Conservation (phyloP, 176 grass and related monocot genomes). For the Urochloa ruziziensis region DNA sequence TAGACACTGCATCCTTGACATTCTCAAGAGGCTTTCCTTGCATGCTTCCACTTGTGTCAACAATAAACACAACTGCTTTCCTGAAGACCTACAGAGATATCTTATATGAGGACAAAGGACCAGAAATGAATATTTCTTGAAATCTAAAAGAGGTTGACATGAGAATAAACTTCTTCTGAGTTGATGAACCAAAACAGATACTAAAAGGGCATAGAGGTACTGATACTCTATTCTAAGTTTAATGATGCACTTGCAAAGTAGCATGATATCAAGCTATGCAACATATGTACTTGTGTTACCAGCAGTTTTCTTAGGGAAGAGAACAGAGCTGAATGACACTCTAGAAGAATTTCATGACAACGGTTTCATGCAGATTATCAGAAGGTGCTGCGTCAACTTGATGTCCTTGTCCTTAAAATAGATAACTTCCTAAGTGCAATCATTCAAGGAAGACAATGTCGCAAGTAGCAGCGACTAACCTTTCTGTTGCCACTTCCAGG, state of each 20-base stretch:
- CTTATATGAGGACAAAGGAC: conserved; percentile 18
- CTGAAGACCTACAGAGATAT: conserved; percentile 65
- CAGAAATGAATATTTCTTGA: not conserved
- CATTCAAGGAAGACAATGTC: conserved; percentile 13
- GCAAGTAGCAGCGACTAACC: conserved; percentile 39
- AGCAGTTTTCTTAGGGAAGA: conserved; percentile 13
- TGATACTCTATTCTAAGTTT: conserved; percentile 1
- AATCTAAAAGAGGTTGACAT: not conserved
- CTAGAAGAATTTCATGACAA: not conserved
- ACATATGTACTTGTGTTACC: not conserved
- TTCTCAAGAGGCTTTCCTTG: conserved; percentile 84
- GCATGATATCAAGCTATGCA: not conserved
- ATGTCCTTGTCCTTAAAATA: not conserved
- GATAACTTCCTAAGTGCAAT: not conserved
- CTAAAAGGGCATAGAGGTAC: not conserved
- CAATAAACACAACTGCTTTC: conserved; percentile 80
- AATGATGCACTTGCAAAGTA: not conserved
- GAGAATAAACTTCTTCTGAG: not conserved
- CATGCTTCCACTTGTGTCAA: conserved; percentile 99
- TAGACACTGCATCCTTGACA: conserved; percentile 67
- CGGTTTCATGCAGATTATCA: not conserved
- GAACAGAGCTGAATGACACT: not conserved
- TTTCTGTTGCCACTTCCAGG: conserved; percentile 84
- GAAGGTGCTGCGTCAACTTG: conserved; percentile 8
- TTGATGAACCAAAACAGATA: not conserved